Evolutionary conservation across 306 rosid genomes (phyloP).

Genomic region (Adenanthera pavonina): DNA sequence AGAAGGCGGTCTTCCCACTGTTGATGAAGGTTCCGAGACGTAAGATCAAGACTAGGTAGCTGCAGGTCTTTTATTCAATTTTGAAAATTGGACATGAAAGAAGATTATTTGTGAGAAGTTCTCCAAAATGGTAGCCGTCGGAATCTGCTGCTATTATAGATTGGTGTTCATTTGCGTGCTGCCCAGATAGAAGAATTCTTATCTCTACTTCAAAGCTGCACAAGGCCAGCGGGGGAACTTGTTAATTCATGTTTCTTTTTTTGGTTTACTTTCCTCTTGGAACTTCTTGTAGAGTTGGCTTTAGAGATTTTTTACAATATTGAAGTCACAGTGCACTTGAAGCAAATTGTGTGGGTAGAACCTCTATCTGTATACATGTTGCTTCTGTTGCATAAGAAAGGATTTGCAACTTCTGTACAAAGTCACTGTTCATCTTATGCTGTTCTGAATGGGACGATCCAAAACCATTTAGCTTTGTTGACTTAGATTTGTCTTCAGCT

Average conservation of each 20-base stretch:
- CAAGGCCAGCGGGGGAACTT: slow-evolving; percentile 56
- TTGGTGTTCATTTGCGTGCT: slow-evolving; percentile 42
- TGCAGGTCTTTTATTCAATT: slow-evolving; percentile 30
- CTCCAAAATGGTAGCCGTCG: slow-evolving; percentile 14
- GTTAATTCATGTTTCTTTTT: slow-evolving; percentile 69
- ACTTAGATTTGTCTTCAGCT: not conserved
- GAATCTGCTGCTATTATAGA: slow-evolving; percentile 37
- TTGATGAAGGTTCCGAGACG: slow-evolving; percentile 76
- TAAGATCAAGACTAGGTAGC: slow-evolving; percentile 39
- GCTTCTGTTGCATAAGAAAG: slow-evolving; percentile 45
- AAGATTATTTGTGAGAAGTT: slow-evolving; percentile 34
- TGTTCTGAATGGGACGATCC: not conserved
- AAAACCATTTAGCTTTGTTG: slow-evolving; percentile 20
- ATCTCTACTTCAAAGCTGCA: slow-evolving; percentile 45
- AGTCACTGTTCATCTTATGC: slow-evolving; percentile 36
- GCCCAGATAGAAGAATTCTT: slow-evolving; percentile 38
- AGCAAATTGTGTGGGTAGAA: slow-evolving; percentile 47
- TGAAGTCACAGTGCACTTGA: slow-evolving; percentile 50
- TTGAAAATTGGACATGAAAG: slow-evolving; percentile 41
- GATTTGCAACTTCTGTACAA: slow-evolving; percentile 52
- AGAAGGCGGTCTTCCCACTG: slow-evolving; percentile 74
- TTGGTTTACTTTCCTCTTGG: slow-evolving; percentile 47
- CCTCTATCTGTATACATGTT: slow-evolving; percentile 35
- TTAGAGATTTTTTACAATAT: slow-evolving; percentile 62
- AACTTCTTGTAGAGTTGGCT: slow-evolving; percentile 69